Conservation (phyloP, 208 protist species). For the Tritrichomonas musculus region DNA sequence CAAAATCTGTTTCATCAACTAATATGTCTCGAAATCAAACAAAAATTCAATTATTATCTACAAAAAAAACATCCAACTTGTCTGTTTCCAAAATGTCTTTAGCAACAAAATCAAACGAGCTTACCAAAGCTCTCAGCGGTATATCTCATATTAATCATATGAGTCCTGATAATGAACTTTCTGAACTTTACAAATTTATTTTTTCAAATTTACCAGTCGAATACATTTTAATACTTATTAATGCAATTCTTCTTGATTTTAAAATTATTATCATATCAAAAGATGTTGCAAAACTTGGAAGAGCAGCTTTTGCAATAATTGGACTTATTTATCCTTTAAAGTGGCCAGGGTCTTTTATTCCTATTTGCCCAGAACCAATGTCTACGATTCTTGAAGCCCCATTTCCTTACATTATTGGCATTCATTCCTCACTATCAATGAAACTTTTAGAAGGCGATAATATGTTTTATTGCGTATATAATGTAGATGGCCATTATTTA, state of each 20-base stretch:
- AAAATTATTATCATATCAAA: not conserved
- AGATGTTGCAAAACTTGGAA: not conserved
- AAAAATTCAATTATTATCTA: no score
- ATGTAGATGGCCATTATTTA: not conserved
- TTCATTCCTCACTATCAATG: not conserved
- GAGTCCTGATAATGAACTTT: not conserved
- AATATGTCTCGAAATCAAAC: no score
- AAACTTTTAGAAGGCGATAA: not conserved
- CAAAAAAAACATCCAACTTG: no score
- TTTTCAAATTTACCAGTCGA: not conserved
- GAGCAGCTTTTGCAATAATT: not conserved
- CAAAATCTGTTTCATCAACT: no score
- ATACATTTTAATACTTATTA: not conserved
- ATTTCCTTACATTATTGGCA: not conserved
- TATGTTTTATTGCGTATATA: not conserved
- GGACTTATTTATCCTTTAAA: not conserved
- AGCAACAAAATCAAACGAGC: no score
- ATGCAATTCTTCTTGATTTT: not conserved
- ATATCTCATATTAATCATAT: not conserved
- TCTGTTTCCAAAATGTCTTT: no score
- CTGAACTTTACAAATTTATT: not conserved
- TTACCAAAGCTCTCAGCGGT: no score
- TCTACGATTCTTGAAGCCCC: not conserved
- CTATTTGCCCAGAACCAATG: not conserved
- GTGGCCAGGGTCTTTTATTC: conserved; percentile 17